A percentile compares a stretch with the other conserved stretches of the same genome.
These are phyloP conservation scores for Candida arabinofermentans DNA, from an alignment of 805 yeast genomes.

Conservation along the genomic window DNA sequence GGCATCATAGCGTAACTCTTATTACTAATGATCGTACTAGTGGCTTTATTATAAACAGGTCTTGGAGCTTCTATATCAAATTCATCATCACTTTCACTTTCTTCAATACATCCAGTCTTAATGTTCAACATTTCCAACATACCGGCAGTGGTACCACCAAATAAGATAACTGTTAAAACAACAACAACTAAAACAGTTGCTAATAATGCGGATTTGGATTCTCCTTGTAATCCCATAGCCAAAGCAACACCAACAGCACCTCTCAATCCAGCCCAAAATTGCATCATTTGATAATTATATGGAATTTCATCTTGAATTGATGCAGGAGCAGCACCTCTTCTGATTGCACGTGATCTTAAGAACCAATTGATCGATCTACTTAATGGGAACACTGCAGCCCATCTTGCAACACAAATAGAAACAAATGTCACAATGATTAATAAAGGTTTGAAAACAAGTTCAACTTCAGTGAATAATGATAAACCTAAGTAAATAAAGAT, in stretches of 20 bases:
- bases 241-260: conserved; percentile 99
- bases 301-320: conserved; percentile 81
- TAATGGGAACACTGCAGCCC: conserved; percentile 96
- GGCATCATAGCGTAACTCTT: conserved; percentile 17
- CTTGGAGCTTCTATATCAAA: conserved; percentile 81
- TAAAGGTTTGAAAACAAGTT: conserved; percentile 89
- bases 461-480: conserved; percentile 93
- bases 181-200: conserved; percentile 97
- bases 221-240: conserved; percentile 97
- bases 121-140: conserved; percentile 95
- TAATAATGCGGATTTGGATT: conserved; percentile 76
- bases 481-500: conserved; percentile 93
- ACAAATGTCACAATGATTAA: conserved; percentile 85
- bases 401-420: conserved; percentile 90
- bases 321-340: conserved; percentile 36
- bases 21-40: conserved; percentile 13
- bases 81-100: conserved; percentile 85
- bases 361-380: conserved; percentile 81
- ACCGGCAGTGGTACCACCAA: conserved; percentile 98
- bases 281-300: conserved; percentile 96
- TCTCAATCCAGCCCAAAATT: conserved; percentile 98
- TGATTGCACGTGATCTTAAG: conserved; percentile 53
- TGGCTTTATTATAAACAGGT: conserved; percentile 8
- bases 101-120: conserved; percentile 85
- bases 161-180: conserved; percentile 89